Conservation (phyloP, 2,329 filamentous ascomycete genomes). For the Chalaropsis thielavioides region DNA sequence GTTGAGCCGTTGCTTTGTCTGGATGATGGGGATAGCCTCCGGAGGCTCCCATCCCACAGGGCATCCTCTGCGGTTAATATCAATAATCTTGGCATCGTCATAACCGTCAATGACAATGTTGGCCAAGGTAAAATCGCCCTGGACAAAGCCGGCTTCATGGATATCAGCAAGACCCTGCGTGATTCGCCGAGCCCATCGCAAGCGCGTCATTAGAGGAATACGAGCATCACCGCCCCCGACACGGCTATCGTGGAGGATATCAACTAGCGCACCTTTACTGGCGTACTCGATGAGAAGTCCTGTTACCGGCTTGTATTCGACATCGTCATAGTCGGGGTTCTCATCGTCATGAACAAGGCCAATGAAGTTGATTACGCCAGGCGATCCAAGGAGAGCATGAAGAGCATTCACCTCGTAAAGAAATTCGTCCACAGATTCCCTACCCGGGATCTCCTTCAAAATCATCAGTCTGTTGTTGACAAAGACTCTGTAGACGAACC, state of each 20-base stretch:
- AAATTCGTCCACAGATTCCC: constrained; percentile 91
- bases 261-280: constrained; percentile 72
- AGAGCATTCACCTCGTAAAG: constrained; percentile 94
- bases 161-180: constrained; percentile 80
- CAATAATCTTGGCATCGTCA: constrained; percentile 88
- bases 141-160: constrained; percentile 90
- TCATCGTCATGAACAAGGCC: constrained; percentile 83
- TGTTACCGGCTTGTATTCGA: constrained; percentile 53
- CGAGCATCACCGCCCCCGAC: constrained; percentile 25
- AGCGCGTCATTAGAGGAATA: constrained; percentile 55
- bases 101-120: constrained; percentile 86
- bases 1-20: constrained; percentile 75
- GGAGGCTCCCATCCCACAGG: constrained; percentile 96
- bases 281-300: constrained; percentile 83
- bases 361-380: constrained; percentile 70
- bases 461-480: constrained; percentile 58
- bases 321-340: constrained; percentile 30
- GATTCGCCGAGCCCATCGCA: constrained; percentile 84
- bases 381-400: constrained; percentile 56
- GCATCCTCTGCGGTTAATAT: constrained; percentile 94
- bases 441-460: constrained; percentile 96
- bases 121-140: constrained; percentile 91
- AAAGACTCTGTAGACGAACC: constrained; percentile 89
- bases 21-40: constrained; percentile 71
- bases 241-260: constrained; percentile 67